Conservation (phyloP, 1,284 basidiomycete genomes). For the Ceratobasidium sp. region DNA sequence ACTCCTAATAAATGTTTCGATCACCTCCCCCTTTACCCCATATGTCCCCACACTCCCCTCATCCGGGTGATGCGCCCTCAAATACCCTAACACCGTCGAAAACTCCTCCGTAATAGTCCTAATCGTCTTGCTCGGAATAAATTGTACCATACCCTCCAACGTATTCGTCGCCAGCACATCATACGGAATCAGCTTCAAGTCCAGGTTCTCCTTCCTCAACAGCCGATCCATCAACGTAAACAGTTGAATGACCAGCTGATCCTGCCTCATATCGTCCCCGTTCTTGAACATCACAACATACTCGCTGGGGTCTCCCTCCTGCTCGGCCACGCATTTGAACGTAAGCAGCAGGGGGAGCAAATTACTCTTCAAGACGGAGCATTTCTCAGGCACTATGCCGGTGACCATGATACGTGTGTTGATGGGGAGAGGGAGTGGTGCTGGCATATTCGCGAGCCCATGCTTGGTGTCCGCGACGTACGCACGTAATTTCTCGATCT, state of each 20-base stretch:
- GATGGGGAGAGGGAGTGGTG: conserved; percentile 88
- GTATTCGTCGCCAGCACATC: conserved; percentile 94
- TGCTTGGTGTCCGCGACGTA: conserved; percentile 89
- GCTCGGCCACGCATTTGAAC: conserved; percentile 82
- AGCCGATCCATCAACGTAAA: conserved; percentile 98
- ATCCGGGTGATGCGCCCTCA: conserved; percentile 88
- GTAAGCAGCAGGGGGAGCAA: conserved; percentile 92
- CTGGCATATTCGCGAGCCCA: conserved; percentile 74
- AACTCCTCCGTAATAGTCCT: conserved; percentile 93
- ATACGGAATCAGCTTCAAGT: conserved; percentile 93
- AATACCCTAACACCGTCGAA: conserved; percentile 84
- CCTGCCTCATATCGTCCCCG: conserved; percentile 98
- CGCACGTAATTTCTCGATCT: conserved; percentile 93
- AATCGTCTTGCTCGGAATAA: conserved; percentile 94
- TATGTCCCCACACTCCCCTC: conserved; percentile 93
- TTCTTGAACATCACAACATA: conserved; percentile 99
- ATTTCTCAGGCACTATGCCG: conserved; percentile 91
- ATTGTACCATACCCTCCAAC: conserved; percentile 96
- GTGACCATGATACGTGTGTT: conserved; percentile 86
- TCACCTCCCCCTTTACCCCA: conserved; percentile 90
- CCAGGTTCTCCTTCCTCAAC: conserved; percentile 94
- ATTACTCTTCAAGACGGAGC: conserved; percentile 97
- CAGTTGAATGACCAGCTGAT: conserved; percentile 96
- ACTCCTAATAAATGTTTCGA: conserved; percentile 97
- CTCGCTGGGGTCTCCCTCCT: conserved; percentile 59